phyloP scores from a whole-genome alignment of 192 early-diverging fungal species.

The Borealophlyctis nickersoniae region DNA sequence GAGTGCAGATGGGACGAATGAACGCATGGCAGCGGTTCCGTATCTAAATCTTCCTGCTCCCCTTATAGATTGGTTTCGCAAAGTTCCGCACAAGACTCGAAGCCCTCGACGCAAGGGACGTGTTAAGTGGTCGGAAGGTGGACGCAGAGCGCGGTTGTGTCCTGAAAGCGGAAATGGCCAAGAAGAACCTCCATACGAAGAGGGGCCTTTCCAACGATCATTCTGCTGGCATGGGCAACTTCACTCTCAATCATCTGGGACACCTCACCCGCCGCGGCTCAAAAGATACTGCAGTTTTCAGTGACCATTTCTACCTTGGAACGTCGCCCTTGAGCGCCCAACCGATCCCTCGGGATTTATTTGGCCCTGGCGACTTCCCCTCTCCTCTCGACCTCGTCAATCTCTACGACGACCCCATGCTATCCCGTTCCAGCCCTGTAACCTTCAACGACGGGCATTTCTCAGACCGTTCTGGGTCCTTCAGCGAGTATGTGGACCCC shows the following conservation, averaged over 20 bases:
- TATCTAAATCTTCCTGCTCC: slow-evolving; percentile 7
- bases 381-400: slow-evolving; percentile 17
- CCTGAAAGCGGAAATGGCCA: slow-evolving; percentile 98
- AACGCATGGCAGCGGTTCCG: not conserved
- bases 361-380: slow-evolving; percentile 14
- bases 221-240: slow-evolving; percentile 1
- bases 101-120: slow-evolving; percentile 87
- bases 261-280: slow-evolving; percentile 26
- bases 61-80: slow-evolving; percentile 92
- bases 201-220: slow-evolving; percentile 53
- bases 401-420: slow-evolving; percentile 12
- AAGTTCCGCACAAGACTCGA: slow-evolving; percentile 90
- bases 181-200: slow-evolving; percentile 95
- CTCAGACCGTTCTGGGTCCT: slow-evolving; percentile 1
- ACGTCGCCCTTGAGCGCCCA: slow-evolving; percentile 12
- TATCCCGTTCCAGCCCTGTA: not conserved
- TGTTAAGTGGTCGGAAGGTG: slow-evolving; percentile 86
- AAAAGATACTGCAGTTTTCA: slow-evolving; percentile 5
- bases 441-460: too few species aligned
- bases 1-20: not conserved
- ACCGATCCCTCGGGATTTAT: slow-evolving; percentile 17
- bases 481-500: slow-evolving; percentile 14
- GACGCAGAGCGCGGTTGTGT: slow-evolving; percentile 79
- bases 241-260: slow-evolving; percentile 17
- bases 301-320: slow-evolving; percentile 25